Conservation (phyloP, 257 asterid genomes). For the Jaltomata sinuosa region DNA sequence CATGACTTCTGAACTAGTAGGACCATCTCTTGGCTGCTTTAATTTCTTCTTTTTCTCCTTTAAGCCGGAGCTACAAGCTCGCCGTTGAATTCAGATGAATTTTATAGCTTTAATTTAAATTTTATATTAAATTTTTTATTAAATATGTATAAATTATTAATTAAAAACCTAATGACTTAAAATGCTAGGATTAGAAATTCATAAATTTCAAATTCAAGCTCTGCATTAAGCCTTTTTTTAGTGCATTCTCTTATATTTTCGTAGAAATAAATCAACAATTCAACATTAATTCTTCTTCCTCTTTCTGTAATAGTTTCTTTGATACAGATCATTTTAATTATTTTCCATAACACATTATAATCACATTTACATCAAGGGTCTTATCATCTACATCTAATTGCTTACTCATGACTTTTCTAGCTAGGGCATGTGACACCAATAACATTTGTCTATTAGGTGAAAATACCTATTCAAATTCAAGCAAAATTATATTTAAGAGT, state of each 20-base stretch:
- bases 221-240: too few species aligned
- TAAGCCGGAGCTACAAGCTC: too few species aligned
- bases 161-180: too few species aligned
- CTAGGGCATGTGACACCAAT: neutral
- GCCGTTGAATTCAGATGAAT: accelerated
- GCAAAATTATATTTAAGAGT: neutral
- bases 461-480: neutral
- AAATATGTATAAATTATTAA: too few species aligned
- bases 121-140: too few species aligned
- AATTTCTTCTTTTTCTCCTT: neutral
- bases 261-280: neutral
- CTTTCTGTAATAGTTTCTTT: neutral
- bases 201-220: too few species aligned
- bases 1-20: neutral
- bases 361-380: neutral
- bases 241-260: neutral
- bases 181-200: too few species aligned
- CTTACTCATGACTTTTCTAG: neutral
- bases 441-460: neutral
- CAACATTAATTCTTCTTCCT: neutral
- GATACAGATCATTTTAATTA: neutral
- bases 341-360: neutral
- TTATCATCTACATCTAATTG: neutral
- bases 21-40: neutral
- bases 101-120: too few species aligned